Evolutionary conservation across 2,329 filamentous ascomycete genomes (phyloP).

Genomic region (Arthrobotrys iridis): DNA sequence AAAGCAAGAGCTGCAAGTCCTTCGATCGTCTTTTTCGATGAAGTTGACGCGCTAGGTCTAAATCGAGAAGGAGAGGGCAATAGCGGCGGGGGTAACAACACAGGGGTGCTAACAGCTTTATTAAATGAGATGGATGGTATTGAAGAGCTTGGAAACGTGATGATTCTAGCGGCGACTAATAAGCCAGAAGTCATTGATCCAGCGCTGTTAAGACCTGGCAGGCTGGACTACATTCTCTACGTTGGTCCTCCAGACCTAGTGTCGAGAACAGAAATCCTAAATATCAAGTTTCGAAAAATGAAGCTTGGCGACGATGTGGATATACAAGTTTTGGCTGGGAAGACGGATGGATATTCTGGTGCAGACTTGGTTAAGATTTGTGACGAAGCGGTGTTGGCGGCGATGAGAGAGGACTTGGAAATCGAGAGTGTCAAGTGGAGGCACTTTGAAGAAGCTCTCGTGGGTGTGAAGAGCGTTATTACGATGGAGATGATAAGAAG

Average conservation of each 20-base stretch:
- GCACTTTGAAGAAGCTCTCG: conserved; percentile 57
- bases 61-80: conserved; percentile 62
- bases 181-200: conserved; percentile 72
- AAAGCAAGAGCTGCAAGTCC: conserved; percentile 73
- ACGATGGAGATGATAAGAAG: conserved; percentile 64
- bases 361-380: conserved; percentile 72
- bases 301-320: conserved; percentile 67
- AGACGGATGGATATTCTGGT: conserved; percentile 72
- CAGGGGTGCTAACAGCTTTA: conserved; percentile 70
- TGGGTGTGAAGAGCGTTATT: conserved; percentile 64
- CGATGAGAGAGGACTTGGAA: conserved; percentile 61
- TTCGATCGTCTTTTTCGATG: conserved; percentile 77
- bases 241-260: conserved; percentile 71
- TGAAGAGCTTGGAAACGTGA: conserved; percentile 71
- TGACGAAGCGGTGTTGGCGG: conserved; percentile 65
- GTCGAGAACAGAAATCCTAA: conserved; percentile 70
- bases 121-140: conserved; percentile 78
- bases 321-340: conserved; percentile 65
- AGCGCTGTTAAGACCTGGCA: conserved; percentile 72
- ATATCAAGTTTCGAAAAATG: conserved; percentile 67
- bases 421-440: conserved; percentile 50
- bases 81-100: conserved; percentile 61
- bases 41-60: conserved; percentile 73
- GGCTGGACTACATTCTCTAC: conserved; percentile 73
- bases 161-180: conserved; percentile 75